phyloP scores from a whole-genome alignment of 768 basidiomycete genomes.

The Lanmaoa rubissima region DNA sequence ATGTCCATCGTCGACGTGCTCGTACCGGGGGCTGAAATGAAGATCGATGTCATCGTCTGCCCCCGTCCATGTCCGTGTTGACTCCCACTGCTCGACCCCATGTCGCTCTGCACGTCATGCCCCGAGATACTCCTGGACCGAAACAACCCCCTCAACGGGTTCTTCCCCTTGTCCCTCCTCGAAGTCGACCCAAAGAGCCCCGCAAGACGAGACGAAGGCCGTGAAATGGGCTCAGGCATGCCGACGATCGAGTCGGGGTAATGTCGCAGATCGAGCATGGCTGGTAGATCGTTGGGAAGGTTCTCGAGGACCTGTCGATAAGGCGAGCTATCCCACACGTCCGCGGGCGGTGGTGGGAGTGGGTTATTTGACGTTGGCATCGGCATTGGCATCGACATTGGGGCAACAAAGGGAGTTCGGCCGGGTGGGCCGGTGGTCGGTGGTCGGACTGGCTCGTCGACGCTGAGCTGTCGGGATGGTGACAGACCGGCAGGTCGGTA shows the following conservation, averaged over 20 bases:
- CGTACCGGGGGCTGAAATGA: slow-evolving; percentile 19
- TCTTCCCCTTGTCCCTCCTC: slow-evolving; percentile 36
- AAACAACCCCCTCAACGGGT: slow-evolving; percentile 42
- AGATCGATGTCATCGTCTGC: slow-evolving; percentile 21
- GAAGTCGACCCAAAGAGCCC: slow-evolving; percentile 24
- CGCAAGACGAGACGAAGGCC: slow-evolving; percentile 21
- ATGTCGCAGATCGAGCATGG: slow-evolving; percentile 12
- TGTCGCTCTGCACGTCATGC: slow-evolving; percentile 15
- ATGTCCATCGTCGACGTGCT: not conserved
- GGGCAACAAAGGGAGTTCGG: slow-evolving; percentile 9
- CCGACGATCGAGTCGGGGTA: not conserved
- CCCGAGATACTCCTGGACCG: slow-evolving; percentile 40
- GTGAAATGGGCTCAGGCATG: slow-evolving; percentile 16
- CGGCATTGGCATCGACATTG: slow-evolving; percentile 8
- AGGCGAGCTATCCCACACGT: slow-evolving; percentile 57
- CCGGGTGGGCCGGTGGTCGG: slow-evolving; percentile 4
- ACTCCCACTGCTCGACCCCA: slow-evolving; percentile 13
- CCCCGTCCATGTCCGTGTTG: slow-evolving; percentile 20
- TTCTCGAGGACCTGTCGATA: slow-evolving; percentile 51
- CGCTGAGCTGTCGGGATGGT: not conserved
- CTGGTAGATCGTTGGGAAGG: slow-evolving; percentile 44
- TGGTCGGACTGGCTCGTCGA: slow-evolving; percentile 6
- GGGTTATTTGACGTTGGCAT: slow-evolving; percentile 42
- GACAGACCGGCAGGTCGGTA: slow-evolving; percentile 21
- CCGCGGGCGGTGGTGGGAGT: slow-evolving; percentile 59